Evolutionary conservation across 2,329 filamentous ascomycete genomes (phyloP).

Genomic region (Pezicula neosporulosa): DNA sequence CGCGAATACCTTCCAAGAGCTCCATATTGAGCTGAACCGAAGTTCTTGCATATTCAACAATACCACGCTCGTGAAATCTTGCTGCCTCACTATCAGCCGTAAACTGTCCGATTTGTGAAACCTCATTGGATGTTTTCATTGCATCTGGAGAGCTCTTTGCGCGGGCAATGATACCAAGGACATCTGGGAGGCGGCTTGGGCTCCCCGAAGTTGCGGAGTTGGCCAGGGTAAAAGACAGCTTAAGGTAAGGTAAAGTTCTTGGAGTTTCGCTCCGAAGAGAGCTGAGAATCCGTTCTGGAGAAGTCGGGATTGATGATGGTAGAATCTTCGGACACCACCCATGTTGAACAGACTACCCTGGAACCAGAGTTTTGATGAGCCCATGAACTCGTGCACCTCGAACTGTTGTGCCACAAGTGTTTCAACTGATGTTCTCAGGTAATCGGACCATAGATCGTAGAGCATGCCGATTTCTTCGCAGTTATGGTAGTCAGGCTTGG

Average conservation of each 20-base stretch:
- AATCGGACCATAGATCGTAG: slow-evolving; percentile 47
- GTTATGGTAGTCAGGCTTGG: slow-evolving; percentile 45
- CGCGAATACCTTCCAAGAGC: slow-evolving; percentile 49
- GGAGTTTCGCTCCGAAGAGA: slow-evolving; percentile 47
- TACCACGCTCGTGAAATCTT: slow-evolving; percentile 48
- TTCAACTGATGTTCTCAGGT: slow-evolving; percentile 45
- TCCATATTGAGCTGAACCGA: slow-evolving; percentile 49
- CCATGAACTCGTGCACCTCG: slow-evolving; percentile 49
- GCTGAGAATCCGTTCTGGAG: slow-evolving; percentile 47
- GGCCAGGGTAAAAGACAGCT: slow-evolving; percentile 46
- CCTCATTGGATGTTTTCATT: slow-evolving; percentile 41
- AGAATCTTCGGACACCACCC: slow-evolving; percentile 47
- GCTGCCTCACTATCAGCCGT: slow-evolving; percentile 42
- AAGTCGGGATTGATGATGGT: slow-evolving; percentile 48
- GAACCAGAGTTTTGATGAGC: slow-evolving; percentile 41
- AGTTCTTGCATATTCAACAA: slow-evolving; percentile 46
- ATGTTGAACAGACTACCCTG: slow-evolving; percentile 44
- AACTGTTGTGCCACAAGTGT: slow-evolving; percentile 50
- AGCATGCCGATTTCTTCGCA: slow-evolving; percentile 39
- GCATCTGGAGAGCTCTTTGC: slow-evolving; percentile 44
- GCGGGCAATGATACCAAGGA: slow-evolving; percentile 38
- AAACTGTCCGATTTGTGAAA: slow-evolving; percentile 46
- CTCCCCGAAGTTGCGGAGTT: slow-evolving; percentile 32
- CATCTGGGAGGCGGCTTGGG: slow-evolving; percentile 38
- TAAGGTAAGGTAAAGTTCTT: slow-evolving; percentile 49